phyloP scores from a whole-genome alignment of 1,284 basidiomycete species.

The Meripilus lineatus region DNA sequence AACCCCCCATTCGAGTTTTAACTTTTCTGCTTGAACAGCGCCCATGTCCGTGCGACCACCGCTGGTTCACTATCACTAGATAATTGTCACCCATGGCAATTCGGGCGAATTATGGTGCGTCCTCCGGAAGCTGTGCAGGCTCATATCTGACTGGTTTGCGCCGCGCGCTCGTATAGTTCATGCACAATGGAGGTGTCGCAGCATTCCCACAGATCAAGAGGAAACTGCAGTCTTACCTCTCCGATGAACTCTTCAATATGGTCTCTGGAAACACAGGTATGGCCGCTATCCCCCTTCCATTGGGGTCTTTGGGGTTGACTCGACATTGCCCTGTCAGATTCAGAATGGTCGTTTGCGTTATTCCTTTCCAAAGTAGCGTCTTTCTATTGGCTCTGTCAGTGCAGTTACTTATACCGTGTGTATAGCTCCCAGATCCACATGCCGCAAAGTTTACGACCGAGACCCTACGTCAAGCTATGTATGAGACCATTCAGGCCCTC shows the following conservation, averaged over 20 bases:
- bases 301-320: background rate
- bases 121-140: background rate
- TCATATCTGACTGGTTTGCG: background rate
- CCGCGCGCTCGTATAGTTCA: conserved; percentile 55
- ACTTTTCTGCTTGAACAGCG: conserved; percentile 40
- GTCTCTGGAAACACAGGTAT: conserved; percentile 90
- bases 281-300: conserved; percentile 13
- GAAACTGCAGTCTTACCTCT: conserved; percentile 64
- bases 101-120: conserved; percentile 83
- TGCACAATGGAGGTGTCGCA: conserved; percentile 92
- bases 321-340: conserved; percentile 51
- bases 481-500: conserved; percentile 76
- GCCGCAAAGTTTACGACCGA: conserved; percentile 64
- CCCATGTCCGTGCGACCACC: conserved; percentile 87
- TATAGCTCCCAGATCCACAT: conserved; percentile 75
- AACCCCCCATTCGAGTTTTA: background rate
- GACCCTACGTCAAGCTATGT: conserved; percentile 75
- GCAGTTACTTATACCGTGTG: background rate
- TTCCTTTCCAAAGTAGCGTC: conserved; percentile 77
- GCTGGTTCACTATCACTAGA: conserved; percentile 84
- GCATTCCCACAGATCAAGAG: conserved; percentile 82
- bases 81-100: conserved; percentile 91
- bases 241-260: conserved; percentile 81
- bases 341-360: conserved; percentile 93
- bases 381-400: background rate